These are phyloP conservation scores for Aspergillus pseudoviridinutans DNA, from an alignment of 2,329 filamentous ascomycete genomes.

Conservation along the genomic window DNA sequence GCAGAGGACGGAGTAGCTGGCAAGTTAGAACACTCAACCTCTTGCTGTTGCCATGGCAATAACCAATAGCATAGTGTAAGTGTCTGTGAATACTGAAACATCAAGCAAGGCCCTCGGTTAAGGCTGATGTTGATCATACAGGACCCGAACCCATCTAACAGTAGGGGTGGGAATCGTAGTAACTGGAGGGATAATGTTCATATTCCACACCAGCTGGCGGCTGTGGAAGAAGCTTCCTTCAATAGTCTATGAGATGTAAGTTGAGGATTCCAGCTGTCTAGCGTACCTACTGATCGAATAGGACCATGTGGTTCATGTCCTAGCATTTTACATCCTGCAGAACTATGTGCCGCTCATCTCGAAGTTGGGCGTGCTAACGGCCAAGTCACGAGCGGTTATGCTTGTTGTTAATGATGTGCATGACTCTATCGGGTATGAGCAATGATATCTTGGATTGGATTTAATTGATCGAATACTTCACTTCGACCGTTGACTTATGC, in stretches of 20 bases:
- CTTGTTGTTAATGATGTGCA: too few relatives aligned
- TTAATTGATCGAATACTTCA: not conserved
- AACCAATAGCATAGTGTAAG: not conserved
- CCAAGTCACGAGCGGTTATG: too few relatives aligned
- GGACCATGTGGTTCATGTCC: slow-evolving; percentile 1
- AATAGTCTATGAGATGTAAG: slow-evolving; percentile 2
- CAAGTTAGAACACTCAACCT: not conserved
- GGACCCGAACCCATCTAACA: not conserved
- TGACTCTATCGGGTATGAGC: too few relatives aligned
- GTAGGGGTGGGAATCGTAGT: not conserved
- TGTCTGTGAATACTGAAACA: not conserved
- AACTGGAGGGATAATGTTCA: not conserved
- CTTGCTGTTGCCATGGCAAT: not conserved
- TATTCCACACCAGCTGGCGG: not conserved
- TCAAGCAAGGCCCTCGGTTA: not conserved
- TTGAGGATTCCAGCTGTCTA: not conserved
- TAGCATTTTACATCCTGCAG: not conserved
- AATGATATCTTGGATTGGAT: too few relatives aligned
- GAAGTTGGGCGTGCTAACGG: not conserved
- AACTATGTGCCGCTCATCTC: not conserved
- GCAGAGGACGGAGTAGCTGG: not conserved
- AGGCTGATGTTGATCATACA: not conserved
- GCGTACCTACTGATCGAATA: not conserved
- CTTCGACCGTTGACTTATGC: not conserved
- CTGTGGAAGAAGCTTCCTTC: not conserved